Percentiles rank a stretch among this genome's conserved stretches.
phyloP scores from a whole-genome alignment of 2,329 filamentous ascomycete species.

The Dothideomycetes sp. region DNA sequence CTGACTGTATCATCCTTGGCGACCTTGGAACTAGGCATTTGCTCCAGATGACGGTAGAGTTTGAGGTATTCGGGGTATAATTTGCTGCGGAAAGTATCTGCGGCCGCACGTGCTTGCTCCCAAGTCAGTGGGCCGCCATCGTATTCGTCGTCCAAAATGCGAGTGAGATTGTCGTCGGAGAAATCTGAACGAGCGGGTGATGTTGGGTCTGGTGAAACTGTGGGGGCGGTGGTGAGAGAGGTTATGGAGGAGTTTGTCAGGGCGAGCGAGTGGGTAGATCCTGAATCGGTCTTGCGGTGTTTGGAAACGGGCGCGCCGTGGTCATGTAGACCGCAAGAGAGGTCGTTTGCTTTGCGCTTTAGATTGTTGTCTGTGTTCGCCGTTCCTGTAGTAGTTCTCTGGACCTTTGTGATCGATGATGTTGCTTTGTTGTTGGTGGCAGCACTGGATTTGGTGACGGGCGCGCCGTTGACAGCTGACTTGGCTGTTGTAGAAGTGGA shows the following conservation, averaged over 20 bases:
- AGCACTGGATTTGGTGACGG: background rate
- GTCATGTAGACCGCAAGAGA: constrained; percentile 20
- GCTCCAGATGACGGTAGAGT: constrained; percentile 40
- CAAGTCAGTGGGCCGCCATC: constrained; percentile 20
- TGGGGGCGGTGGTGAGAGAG: constrained; percentile 19
- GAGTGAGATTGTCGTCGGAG: constrained; percentile 3
- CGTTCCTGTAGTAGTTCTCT: constrained; percentile 23
- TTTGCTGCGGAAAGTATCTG: constrained; percentile 44
- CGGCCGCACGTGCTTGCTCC: constrained; percentile 30
- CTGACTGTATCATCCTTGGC: constrained; percentile 39
- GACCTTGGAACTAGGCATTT: constrained; percentile 18
- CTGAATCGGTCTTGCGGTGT: constrained; percentile 27
- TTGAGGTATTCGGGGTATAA: constrained; percentile 50
- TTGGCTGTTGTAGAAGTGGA: constrained; percentile 24
- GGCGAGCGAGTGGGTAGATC: constrained; percentile 23
- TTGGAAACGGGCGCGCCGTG: constrained; percentile 20
- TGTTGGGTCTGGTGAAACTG: constrained; percentile 15
- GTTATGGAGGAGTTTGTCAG: constrained; percentile 19
- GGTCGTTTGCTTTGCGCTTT: constrained; percentile 39
- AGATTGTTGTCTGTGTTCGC: constrained; percentile 26
- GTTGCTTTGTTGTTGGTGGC: constrained; percentile 17
- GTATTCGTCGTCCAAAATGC: constrained; percentile 7
- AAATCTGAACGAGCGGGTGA: constrained; percentile 13
- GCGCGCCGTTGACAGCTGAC: background rate
- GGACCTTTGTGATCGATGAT: constrained; percentile 14